Base-by-base conservation (phyloP, 2,329 filamentous ascomycete species). In the Ophidiomyces ophidiicola region DNA sequence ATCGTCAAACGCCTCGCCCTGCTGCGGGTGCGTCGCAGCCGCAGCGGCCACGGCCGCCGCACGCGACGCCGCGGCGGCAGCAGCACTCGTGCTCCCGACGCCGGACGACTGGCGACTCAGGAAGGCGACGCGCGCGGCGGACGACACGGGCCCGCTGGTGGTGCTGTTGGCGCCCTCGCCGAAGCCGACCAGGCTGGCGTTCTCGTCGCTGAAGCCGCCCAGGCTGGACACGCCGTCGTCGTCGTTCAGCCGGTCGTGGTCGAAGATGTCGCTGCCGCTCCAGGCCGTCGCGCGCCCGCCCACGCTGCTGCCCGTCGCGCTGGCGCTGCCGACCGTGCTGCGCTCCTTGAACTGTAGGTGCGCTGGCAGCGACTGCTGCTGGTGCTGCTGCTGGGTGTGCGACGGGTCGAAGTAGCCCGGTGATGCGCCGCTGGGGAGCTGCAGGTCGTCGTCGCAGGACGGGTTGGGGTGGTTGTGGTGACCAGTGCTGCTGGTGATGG, bases 131-230 rank as follows among this genome's bases (percentile, higher is more conserved):
- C 51, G 66, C 58, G 33, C 71, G 62, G 57, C 73, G 66, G 62
- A 82, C 72, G 54, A 82, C 20, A 68, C 81, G 26, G 83, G 83
- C 0, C 85, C 85, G 44, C 78, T 84, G 42, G 87, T 78, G 4
- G 85, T 85, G 57, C 81, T 85, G 49, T 80, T 83, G 6, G 88
- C 87, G 23, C 87, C 88, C 58, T 94, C 87, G 35, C 88, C 88
- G 50, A 94, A 94, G 0, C 82, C 88, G 6, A 94, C 88, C 4
- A 94, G 69, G 46, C 81, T 88, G 2, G 80, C 83, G 37, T 78
- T 79, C 52, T 93, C 85, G 51, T 93, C 86, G 51, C 82, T 88
- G 71, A 90, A 80, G 43, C 81, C 82, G 48, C 84, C 82, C 36
- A 79, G 74, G 46, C 76, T 78, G 19, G 76, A 77, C 6, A 68